Evolutionary conservation across 2,329 filamentous ascomycete genomes (phyloP), one percentile per base, ranked within the genome.

Genomic region (Epichloe typhina): DNA sequence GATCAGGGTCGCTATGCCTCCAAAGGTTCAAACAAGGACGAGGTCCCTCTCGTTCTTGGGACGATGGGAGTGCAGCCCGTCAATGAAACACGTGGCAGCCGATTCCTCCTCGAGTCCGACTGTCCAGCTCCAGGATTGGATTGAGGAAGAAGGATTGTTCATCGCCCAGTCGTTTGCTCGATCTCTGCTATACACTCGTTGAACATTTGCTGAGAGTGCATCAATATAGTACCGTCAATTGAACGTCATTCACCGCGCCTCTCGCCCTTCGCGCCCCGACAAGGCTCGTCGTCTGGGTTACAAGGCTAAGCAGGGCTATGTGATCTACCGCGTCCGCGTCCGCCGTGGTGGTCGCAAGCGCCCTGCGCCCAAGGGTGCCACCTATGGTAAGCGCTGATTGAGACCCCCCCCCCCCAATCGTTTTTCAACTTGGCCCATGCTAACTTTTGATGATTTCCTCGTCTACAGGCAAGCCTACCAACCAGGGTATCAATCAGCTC

Each of bases 301-400:
- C 88, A 98, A 98, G 88, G 93, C 94, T 81, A 98, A 98, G 88
- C 93, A 98, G 81, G 93, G 93, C 75, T 98, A 97, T 82, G 93
- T 98, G 72, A 89, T 98, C 86, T 98, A 98, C 86, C 93, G 93
- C 73, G 83, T 94, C 70, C 93, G 93, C 72, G 93, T 98, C 66
- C 87, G 93, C 73, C 89, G 93, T 74, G 93, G 93, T 85, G 93
- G 93, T 69, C 89, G 93, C 82, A 98, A 98, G 90, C 82, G 82
- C 74, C 93, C 91, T 66, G 88, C 82, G 58, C 82, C 86, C 69
- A 95, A 95, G 89, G 93, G 93, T 84, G 93, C 93, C 75, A 98
- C 93, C 65, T 98, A 93, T 74, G 93, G 90, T 95, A 82, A 66
- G 86, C 26, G 26, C 26, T 2, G 26, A 31, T 1, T 19, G 26